Conservation (phyloP, 177 flowering plant species). For the Vitis hybrid region DNA sequence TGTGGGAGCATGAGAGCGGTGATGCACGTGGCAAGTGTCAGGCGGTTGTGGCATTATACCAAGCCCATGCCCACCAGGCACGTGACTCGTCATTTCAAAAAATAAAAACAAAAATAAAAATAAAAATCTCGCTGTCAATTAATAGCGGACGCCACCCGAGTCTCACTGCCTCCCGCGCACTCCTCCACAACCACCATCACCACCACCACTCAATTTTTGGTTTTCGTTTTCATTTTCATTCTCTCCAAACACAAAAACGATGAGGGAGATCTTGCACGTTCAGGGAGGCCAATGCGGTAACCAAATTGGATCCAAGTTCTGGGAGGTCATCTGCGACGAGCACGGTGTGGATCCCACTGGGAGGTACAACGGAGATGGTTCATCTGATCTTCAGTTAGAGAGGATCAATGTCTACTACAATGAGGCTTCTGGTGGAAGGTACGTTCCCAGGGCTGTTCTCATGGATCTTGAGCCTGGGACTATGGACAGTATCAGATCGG, state of each 20-base stretch:
- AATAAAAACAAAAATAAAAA: not conserved
- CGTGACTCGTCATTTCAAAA: too few relatives aligned
- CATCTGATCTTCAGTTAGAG: conserved; percentile 59
- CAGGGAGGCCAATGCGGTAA: conserved; percentile 94
- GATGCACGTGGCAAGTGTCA: too few relatives aligned
- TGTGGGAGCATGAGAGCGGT: too few relatives aligned
- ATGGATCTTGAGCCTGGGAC: conserved; percentile 96
- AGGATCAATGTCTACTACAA: conserved; percentile 81
- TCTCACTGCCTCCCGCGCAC: not conserved
- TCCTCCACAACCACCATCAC: not conserved
- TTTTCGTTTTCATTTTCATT: not conserved
- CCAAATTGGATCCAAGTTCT: conserved; percentile 87
- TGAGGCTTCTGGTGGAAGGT: conserved; percentile 77
- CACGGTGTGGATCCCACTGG: conserved; percentile 81
- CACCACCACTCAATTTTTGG: too few relatives aligned
- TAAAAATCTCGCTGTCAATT: not conserved
- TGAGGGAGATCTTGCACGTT: conserved; percentile 79
- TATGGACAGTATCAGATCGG: conserved; percentile 82
- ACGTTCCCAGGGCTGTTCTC: conserved; percentile 82
- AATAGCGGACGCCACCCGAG: not conserved
- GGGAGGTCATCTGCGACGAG: conserved; percentile 87
- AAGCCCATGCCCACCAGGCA: too few relatives aligned
- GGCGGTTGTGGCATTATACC: too few relatives aligned
- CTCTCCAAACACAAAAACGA: conserved; percentile 13
- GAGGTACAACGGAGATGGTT: conserved; percentile 42